phyloP scores from a whole-genome alignment of 2,329 filamentous ascomycete species.

The Gyromitra esculenta region DNA sequence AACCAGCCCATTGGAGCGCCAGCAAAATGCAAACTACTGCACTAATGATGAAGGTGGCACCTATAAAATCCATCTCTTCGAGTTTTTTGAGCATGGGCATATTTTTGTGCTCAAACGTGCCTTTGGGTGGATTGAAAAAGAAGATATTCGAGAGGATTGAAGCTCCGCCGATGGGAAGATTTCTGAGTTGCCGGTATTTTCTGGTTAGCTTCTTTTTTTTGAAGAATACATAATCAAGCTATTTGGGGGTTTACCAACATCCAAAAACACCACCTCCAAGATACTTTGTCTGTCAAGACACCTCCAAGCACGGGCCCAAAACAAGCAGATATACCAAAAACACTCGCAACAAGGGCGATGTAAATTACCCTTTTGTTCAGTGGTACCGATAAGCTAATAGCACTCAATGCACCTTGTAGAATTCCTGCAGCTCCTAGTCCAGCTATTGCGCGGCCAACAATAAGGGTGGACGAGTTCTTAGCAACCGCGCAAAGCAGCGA shows the following conservation, averaged over 20 bases:
- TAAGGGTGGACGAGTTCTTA: constrained; percentile 64
- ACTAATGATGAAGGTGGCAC: constrained; percentile 59
- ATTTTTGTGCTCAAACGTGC: not conserved
- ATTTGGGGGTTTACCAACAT: constrained; percentile 9
- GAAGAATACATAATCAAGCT: not conserved
- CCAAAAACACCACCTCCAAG: constrained; percentile 66
- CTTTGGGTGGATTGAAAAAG: constrained; percentile 59
- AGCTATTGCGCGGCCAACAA: constrained; percentile 66
- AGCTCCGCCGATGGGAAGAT: constrained; percentile 62
- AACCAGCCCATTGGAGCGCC: constrained; percentile 60
- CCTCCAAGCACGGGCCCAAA: constrained; percentile 65
- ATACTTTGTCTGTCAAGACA: constrained; percentile 61
- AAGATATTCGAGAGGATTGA: constrained; percentile 60
- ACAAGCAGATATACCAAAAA: constrained; percentile 66
- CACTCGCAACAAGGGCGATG: constrained; percentile 58
- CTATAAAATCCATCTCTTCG: constrained; percentile 60
- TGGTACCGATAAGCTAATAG: constrained; percentile 60
- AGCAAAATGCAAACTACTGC: constrained; percentile 59
- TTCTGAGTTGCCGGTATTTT: constrained; percentile 57
- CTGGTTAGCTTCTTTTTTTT: not conserved
- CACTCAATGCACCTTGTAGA: constrained; percentile 65
- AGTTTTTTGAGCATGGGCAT: constrained; percentile 53
- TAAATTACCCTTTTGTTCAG: constrained; percentile 58
- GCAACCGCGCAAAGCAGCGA: constrained; percentile 68
- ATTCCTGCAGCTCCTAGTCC: constrained; percentile 67